Conservation (phyloP, 768 basidiomycete genomes). For the Mycena polygramma region DNA sequence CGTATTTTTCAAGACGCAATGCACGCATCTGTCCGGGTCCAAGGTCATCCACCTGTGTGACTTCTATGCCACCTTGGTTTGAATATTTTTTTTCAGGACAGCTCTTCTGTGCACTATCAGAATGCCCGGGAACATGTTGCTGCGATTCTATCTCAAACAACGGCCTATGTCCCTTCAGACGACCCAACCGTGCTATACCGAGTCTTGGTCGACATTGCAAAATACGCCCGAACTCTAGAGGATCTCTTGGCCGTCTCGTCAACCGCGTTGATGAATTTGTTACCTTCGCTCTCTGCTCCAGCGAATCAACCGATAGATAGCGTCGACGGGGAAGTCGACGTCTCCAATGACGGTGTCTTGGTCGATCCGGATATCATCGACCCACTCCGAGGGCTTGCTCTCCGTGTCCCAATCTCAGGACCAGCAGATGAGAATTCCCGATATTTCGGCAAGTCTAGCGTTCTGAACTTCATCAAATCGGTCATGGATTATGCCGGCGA, state of each 20-base stretch:
- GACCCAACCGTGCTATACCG: slow-evolving; percentile 17
- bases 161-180: slow-evolving; percentile 25
- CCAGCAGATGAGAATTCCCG: neutral
- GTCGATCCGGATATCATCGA: slow-evolving; percentile 13
- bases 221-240: slow-evolving; percentile 35
- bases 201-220: slow-evolving; percentile 27
- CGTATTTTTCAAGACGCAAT: slow-evolving; percentile 58
- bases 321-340: neutral
- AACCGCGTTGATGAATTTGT: neutral
- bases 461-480: slow-evolving; percentile 18
- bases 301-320: too few species aligned
- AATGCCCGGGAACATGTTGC: slow-evolving; percentile 31
- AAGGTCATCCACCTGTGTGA: slow-evolving; percentile 49
- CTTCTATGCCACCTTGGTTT: too few species aligned
- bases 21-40: slow-evolving; percentile 66
- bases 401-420: neutral
- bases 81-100: neutral
- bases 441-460: slow-evolving; percentile 22
- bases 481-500: slow-evolving; percentile 8
- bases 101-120: slow-evolving; percentile 18
- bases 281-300: too few species aligned
- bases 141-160: slow-evolving; percentile 18
- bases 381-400: slow-evolving; percentile 11
- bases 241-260: slow-evolving; percentile 5
- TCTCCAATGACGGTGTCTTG: slow-evolving; percentile 3